A percentile compares a stretch with the other conserved stretches of the same genome.
Evolutionary conservation across 192 early-diverging fungal species (phyloP).

Genomic region (Entomortierella chlamydospora): DNA sequence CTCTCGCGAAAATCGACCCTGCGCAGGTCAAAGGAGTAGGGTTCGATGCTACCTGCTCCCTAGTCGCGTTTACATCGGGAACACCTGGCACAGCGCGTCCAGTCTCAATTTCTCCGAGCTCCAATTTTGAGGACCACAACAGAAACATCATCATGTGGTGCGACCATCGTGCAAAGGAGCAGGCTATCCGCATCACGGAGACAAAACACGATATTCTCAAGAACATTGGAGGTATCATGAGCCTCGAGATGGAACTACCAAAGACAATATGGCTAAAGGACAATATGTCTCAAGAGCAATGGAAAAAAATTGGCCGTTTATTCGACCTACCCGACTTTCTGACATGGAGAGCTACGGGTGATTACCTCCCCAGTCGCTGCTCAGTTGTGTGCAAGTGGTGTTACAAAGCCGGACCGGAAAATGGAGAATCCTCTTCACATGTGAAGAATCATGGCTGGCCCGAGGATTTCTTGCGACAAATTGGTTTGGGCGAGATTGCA

Average conservation of each 20-base stretch:
- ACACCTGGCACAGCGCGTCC: constrained; percentile 55
- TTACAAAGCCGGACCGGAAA: constrained; percentile 59
- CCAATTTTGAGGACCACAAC: constrained; percentile 59
- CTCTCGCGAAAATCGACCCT: constrained; percentile 33
- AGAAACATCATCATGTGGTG: constrained; percentile 76
- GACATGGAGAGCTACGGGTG: constrained; percentile 72
- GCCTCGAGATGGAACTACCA: constrained; percentile 83
- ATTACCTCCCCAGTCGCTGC: constrained; percentile 61
- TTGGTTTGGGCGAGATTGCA: constrained; percentile 66
- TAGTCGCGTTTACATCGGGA: constrained; percentile 66
- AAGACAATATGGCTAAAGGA: constrained; percentile 78
- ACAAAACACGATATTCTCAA: constrained; percentile 69
- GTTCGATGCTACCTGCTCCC: constrained; percentile 83
- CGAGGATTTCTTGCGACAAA: constrained; percentile 61
- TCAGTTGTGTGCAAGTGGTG: constrained; percentile 79
- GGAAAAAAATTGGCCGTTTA: constrained; percentile 60
- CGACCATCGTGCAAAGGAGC: constrained; percentile 75
- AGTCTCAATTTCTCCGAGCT: constrained; percentile 60
- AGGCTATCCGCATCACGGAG: constrained; percentile 71
- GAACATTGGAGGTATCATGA: constrained; percentile 73
- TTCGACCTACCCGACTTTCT: constrained; percentile 84
- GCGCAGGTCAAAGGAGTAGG: constrained; percentile 69
- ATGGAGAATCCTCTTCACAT: constrained; percentile 6
- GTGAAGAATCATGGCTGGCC: constrained; percentile 63
- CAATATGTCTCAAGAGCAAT: constrained; percentile 62